Percentiles rank a stretch among this genome's conserved stretches.
Conservation (phyloP, 108 stramenopile species). For the Cyclotella atomus region DNA sequence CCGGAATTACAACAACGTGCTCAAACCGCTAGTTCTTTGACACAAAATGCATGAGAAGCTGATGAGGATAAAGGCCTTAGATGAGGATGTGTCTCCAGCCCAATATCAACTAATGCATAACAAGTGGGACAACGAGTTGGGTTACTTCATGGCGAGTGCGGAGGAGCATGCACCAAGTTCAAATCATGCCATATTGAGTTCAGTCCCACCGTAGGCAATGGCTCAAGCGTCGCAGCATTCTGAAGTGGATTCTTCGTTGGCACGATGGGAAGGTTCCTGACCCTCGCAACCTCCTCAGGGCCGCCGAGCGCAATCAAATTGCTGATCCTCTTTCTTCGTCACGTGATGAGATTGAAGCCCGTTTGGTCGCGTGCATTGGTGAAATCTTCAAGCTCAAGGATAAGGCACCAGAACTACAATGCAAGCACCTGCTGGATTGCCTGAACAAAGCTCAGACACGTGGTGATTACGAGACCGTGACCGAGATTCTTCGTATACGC, state of each 20-base stretch:
- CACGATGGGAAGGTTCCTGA: conserved; percentile 17
- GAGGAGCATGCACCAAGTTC: conserved; percentile 3
- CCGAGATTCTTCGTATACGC: not conserved
- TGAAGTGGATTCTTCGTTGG: not conserved
- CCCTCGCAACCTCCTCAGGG: not conserved
- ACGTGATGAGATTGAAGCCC: not conserved
- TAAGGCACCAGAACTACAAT: not conserved
- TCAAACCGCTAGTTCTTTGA: not conserved
- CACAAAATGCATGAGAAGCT: conserved; percentile 7
- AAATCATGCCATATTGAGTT: not conserved
- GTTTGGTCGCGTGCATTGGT: not conserved
- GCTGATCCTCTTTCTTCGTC: not conserved
- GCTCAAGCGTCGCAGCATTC: not conserved
- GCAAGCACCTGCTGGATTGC: not conserved
- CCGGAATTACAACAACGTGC: not conserved
- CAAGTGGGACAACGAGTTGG: conserved; percentile 11
- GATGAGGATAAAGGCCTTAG: not conserved
- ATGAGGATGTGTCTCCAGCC: not conserved
- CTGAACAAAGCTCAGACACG: not conserved
- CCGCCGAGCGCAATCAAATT: not conserved
- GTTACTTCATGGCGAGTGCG: not conserved
- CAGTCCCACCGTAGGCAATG: not conserved
- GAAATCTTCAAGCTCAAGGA: not conserved
- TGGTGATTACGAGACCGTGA: not conserved
- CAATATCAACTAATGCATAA: conserved; percentile 5